Evolutionary conservation across 441 rosid genomes (phyloP).

Genomic region (Euphorbia celastroides): DNA sequence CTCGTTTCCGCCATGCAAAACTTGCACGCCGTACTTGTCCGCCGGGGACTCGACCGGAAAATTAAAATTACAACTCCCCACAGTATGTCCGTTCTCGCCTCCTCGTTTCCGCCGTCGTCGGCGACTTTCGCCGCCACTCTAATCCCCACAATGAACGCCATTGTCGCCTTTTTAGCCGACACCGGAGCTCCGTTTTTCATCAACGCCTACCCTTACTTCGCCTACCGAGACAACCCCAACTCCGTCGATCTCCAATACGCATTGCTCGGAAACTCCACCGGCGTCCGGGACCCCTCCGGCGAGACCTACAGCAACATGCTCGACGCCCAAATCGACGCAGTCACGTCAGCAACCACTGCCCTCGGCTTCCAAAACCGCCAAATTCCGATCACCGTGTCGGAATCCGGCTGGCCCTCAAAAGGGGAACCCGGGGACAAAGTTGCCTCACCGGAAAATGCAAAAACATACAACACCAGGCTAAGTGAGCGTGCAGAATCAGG

Average conservation of each 20-base stretch:
- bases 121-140: constrained; percentile 43
- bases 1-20: constrained; percentile 56
- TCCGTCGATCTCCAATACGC: constrained; percentile 45
- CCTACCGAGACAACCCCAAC: constrained; percentile 46
- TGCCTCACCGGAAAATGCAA: too few relatives aligned
- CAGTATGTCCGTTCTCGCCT: constrained; percentile 56
- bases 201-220: constrained; percentile 69
- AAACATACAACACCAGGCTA: too few relatives aligned
- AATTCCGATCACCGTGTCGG: constrained; percentile 39
- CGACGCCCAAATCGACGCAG: constrained; percentile 64
- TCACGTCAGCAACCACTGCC: constrained; percentile 43
- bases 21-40: constrained; percentile 42
- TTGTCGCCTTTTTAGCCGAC: constrained; percentile 41
- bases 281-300: constrained; percentile 51
- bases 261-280: constrained; percentile 40
- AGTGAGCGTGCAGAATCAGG: constrained; percentile 19
- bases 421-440: constrained; percentile 27
- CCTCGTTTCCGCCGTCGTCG: constrained; percentile 64
- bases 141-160: constrained; percentile 44
- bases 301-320: constrained; percentile 49
- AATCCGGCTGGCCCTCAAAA: constrained; percentile 71
- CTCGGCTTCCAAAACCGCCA: constrained; percentile 44
- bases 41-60: constrained; percentile 52
- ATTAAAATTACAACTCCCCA: constrained; percentile 60
- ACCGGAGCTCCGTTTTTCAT: constrained; percentile 58